Percentiles rank a stretch among this genome's conserved stretches.
Conservation (phyloP, 179 eudicot species). For the Beta corolliflora region DNA sequence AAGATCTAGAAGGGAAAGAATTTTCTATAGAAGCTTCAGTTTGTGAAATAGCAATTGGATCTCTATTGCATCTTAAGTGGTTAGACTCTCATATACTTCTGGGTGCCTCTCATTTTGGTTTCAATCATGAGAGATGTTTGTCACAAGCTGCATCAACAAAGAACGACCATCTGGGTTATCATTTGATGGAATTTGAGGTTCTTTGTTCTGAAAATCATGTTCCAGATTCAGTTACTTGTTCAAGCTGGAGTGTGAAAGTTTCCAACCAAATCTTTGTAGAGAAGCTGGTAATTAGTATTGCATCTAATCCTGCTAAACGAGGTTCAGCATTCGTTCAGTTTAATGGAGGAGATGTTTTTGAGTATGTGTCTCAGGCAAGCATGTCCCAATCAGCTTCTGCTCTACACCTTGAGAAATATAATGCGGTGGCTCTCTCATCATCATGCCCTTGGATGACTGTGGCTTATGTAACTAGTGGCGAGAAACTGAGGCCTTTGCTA, state of each 20-base stretch:
- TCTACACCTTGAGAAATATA: constrained; percentile 43
- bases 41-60: constrained; percentile 42
- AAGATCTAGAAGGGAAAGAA: constrained; percentile 75
- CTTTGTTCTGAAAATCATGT: constrained; percentile 65
- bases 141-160: constrained; percentile 29
- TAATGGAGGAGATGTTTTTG: constrained; percentile 62
- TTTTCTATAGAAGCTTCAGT: constrained; percentile 53
- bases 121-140: constrained; percentile 36
- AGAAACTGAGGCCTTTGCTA: constrained; percentile 51
- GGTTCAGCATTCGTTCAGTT: constrained; percentile 72
- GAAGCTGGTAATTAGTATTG: constrained; percentile 55
- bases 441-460: constrained; percentile 88
- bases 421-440: constrained; percentile 49
- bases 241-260: constrained; percentile 69
- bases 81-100: constrained; percentile 78
- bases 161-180: constrained; percentile 47
- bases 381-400: constrained; percentile 36
- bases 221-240: constrained; percentile 64
- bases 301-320: constrained; percentile 47
- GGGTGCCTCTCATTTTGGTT: constrained; percentile 62
- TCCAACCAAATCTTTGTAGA: constrained; percentile 50
- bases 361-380: constrained; percentile 54
- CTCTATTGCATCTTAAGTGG: constrained; percentile 79
- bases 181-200: constrained; percentile 68
- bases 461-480: constrained; percentile 46